Base-by-base conservation (phyloP, 768 basidiomycete genomes). In the Termitomyces eurrhizus region DNA sequence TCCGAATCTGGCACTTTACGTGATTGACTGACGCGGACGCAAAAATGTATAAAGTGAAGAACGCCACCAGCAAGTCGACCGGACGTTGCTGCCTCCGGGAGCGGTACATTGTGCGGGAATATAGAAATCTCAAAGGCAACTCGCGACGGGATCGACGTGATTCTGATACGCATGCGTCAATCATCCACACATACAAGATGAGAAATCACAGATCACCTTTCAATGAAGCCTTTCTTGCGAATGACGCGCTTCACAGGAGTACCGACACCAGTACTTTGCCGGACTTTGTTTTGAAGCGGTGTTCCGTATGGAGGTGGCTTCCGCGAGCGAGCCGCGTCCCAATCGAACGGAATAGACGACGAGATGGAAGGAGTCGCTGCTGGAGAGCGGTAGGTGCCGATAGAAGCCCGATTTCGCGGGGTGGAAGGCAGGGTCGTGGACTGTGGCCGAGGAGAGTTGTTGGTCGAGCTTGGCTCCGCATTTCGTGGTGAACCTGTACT, bases 41-140 rank as follows among this genome's bases (percentile, higher is more conserved):
- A 83, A 56, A 92, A 79, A 68, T 93, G 88, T 2, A 89, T 57
- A 33, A 87, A 74, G 68, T 94, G 92, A 72, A 89, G 77, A 32
- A 74, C 60, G 18, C 82, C 83, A 24, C 88, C 92, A 21, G 89
- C 67, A 21, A 88, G 79, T 64, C 81, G 81, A 18, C 89, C 92
- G 46, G 83, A 83, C 1, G 83, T 87, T 66, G 79, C 82, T 7
- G 86, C 81, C 24, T 83, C 73, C 1, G 92, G 92, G 1, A 92
- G 75, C 9, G 90, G 90, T 21, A 93, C 65, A 67, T 93, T 91
- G 66, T 89, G 77, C n/a, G 91, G 92, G 69, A 93, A 91, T 52
- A 91, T 77, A 9, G 88, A 83, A n/a, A 93, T 80, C 68, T 92
- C 83, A 67, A 93, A 92, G 44, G 87, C 83, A 52, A 93, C 82